Conservation (phyloP, 2,329 filamentous ascomycete genomes). For the Colletotrichum incanum region DNA sequence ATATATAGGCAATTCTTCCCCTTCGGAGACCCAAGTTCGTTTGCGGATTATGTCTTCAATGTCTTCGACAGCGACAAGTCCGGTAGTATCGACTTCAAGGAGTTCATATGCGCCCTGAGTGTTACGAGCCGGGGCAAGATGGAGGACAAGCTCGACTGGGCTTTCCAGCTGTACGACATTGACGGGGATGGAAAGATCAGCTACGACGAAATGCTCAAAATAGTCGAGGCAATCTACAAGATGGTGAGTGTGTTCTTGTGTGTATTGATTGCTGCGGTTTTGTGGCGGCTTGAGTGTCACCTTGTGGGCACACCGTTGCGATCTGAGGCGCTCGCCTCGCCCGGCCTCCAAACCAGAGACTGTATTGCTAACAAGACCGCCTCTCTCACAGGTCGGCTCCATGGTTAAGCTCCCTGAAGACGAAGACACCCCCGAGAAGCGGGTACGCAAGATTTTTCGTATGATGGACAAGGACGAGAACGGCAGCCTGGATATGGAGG, state of each 20-base stretch:
- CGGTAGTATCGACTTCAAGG: slow-evolving; percentile 98
- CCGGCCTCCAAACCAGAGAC: background rate
- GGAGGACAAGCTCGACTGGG: slow-evolving; percentile 99
- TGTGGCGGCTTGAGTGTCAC: background rate
- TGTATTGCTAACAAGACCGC: slow-evolving; percentile 15
- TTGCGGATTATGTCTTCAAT: slow-evolving; percentile 99
- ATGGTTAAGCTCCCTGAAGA: slow-evolving; percentile 99
- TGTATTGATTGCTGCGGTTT: background rate
- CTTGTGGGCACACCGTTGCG: background rate
- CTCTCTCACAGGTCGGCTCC: slow-evolving; percentile 82
- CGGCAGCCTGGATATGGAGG: slow-evolving; percentile 94
- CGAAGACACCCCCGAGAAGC: slow-evolving; percentile 98
- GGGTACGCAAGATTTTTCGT: slow-evolving; percentile 96
- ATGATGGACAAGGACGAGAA: slow-evolving; percentile 99
- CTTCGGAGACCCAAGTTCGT: slow-evolving; percentile 96
- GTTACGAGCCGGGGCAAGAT: slow-evolving; percentile 98
- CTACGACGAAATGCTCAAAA: slow-evolving; percentile 98
- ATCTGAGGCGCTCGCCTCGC: background rate
- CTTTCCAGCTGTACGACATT: slow-evolving; percentile 99
- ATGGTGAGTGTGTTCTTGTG: slow-evolving; percentile 76
- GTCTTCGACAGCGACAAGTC: slow-evolving; percentile 99
- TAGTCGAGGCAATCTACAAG: slow-evolving; percentile 99
- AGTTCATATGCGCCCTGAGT: slow-evolving; percentile 98
- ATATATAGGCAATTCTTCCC: slow-evolving; percentile 99
- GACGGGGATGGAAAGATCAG: slow-evolving; percentile 99